Percentiles rank a stretch among this genome's conserved stretches.
Evolutionary conservation across 177 flowering plant species (phyloP).

Genomic region (Telopea speciosissima): DNA sequence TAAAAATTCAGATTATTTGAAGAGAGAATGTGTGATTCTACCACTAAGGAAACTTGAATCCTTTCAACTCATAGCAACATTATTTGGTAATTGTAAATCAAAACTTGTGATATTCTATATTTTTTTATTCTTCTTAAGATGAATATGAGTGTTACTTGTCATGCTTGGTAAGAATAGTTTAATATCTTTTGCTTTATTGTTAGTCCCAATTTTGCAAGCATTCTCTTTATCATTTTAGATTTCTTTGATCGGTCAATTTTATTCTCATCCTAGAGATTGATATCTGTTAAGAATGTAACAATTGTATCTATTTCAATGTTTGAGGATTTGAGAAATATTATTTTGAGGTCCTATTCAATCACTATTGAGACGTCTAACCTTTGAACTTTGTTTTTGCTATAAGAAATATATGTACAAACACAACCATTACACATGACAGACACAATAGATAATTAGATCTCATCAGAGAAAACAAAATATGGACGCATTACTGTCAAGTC

Average conservation of each 20-base stretch:
- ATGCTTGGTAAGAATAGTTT: too few species aligned
- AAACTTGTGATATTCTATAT: too few species aligned
- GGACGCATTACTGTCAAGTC: background rate
- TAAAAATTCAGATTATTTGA: too few species aligned
- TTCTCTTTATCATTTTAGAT: background rate
- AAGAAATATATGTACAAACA: constrained; percentile 59
- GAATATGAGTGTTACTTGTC: too few species aligned
- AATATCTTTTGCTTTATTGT: too few species aligned
- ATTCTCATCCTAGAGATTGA: constrained; percentile 66
- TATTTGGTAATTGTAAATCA: too few species aligned
- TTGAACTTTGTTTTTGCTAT: constrained; percentile 85
- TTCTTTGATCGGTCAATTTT: constrained; percentile 9
- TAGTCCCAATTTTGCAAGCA: too few species aligned
- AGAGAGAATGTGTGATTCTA: too few species aligned
- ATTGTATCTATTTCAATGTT: constrained; percentile 50
- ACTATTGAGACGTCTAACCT: constrained; percentile 89
- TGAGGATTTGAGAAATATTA: constrained; percentile 64
- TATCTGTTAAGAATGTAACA: constrained; percentile 76
- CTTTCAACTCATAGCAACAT: too few species aligned
- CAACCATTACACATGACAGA: background rate
- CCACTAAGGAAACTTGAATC: too few species aligned
- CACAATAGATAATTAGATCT: too few species aligned
- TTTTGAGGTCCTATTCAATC: constrained; percentile 77
- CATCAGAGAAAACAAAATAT: background rate
- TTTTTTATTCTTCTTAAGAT: too few species aligned